Percentiles rank a stretch among this genome's conserved stretches.
Evolutionary conservation across 345 rosid genomes (phyloP).

Genomic region (Nasturtium officinale): DNA sequence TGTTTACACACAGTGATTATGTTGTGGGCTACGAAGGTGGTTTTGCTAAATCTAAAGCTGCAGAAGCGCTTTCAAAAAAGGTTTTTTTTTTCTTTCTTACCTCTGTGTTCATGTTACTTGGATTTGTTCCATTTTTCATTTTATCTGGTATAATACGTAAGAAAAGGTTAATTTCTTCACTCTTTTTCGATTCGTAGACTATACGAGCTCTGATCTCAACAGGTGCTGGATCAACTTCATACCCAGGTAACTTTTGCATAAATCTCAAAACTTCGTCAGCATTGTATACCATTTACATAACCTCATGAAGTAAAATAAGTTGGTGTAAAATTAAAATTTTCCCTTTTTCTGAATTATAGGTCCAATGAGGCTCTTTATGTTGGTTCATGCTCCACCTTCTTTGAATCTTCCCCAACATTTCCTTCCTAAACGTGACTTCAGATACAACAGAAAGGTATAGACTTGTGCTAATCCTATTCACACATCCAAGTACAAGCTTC

Average conservation of each 20-base stretch:
- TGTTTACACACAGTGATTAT: slow-evolving; percentile 49
- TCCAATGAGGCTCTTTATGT: slow-evolving; percentile 70
- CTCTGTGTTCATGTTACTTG: background rate
- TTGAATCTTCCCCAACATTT: slow-evolving; percentile 74
- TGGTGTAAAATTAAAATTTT: background rate
- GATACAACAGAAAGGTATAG: slow-evolving; percentile 75
- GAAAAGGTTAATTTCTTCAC: background rate
- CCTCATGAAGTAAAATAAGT: background rate
- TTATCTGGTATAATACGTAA: background rate
- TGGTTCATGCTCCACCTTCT: slow-evolving; percentile 79
- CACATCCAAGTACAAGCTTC: slow-evolving; percentile 3
- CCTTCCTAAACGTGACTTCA: slow-evolving; percentile 95
- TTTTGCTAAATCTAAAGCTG: slow-evolving; percentile 61
- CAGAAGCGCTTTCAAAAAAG: slow-evolving; percentile 81
- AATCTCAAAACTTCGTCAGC: slow-evolving; percentile 4
- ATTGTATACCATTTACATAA: background rate
- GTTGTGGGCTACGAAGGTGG: slow-evolving; percentile 42
- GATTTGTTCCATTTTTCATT: background rate
- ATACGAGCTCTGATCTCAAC: slow-evolving; percentile 71
- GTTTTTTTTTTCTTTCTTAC: slow-evolving; percentile 46
- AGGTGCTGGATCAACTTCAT: slow-evolving; percentile 78
- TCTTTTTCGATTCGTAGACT: slow-evolving; percentile 50
- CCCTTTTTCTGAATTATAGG: slow-evolving; percentile 46
- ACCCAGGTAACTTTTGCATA: slow-evolving; percentile 59
- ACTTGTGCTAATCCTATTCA: background rate